phyloP scores from a whole-genome alignment of 192 early-diverging fungal genomes.

The Coemansia sp. region DNA sequence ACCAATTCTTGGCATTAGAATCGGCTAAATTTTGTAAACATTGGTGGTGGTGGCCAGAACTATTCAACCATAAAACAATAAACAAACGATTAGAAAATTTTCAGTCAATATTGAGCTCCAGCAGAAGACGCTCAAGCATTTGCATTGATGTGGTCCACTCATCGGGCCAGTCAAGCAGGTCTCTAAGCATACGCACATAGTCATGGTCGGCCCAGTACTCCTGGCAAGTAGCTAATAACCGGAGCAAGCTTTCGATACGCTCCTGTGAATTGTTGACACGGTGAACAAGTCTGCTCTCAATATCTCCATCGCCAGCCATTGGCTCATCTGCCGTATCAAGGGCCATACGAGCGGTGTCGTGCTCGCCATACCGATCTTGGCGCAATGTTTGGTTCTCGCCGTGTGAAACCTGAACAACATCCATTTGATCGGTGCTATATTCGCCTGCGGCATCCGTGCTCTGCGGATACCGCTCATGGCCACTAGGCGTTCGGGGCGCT shows the following conservation, averaged over 20 bases:
- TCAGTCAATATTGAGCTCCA: constrained; percentile 49
- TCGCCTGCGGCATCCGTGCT: neutral
- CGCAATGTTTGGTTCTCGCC: neutral
- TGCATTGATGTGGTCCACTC: constrained; percentile 56
- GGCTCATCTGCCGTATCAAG: constrained; percentile 30
- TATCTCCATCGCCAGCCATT: constrained; percentile 15
- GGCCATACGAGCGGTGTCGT: constrained; percentile 18
- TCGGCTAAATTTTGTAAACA: neutral
- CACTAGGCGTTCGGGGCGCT: constrained; percentile 11
- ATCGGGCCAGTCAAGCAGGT: constrained; percentile 52
- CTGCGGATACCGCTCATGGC: neutral
- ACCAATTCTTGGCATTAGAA: neutral
- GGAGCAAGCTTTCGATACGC: constrained; percentile 35
- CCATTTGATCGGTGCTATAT: constrained; percentile 21
- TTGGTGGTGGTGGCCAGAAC: neutral
- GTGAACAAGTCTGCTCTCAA: constrained; percentile 35
- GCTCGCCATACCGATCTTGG: constrained; percentile 9
- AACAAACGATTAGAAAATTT: neutral
- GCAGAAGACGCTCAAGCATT: constrained; percentile 51
- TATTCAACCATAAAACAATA: neutral
- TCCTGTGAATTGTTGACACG: constrained; percentile 38
- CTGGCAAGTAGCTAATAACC: constrained; percentile 39
- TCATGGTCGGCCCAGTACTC: constrained; percentile 56
- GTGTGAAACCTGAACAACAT: constrained; percentile 6
- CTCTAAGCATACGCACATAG: constrained; percentile 38